Evolutionary conservation across 2,329 filamentous ascomycete genomes (phyloP).

Genomic region (Pseudocercospora eumusae): DNA sequence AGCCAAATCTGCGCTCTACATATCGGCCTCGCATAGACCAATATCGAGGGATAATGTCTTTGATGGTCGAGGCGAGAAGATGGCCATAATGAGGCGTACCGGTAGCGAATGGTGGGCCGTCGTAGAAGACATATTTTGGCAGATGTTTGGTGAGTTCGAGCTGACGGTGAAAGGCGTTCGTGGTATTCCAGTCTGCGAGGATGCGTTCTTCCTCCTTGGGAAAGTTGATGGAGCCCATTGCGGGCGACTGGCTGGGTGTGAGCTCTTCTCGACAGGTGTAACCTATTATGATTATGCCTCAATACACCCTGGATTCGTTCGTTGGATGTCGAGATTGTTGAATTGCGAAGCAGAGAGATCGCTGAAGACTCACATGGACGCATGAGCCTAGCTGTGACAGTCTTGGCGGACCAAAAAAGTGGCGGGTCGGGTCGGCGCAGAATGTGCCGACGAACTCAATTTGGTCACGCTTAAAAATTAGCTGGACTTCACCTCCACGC

Average conservation of each 20-base stretch:
- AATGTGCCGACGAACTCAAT: not conserved
- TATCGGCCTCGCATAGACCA: constrained; percentile 97
- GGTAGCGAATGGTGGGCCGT: constrained; percentile 62
- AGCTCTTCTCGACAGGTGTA: not conserved
- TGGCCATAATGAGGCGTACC: constrained; percentile 71
- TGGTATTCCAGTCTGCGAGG: constrained; percentile 85
- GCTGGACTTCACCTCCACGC: not conserved
- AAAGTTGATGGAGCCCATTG: constrained; percentile 67
- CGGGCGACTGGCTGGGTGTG: constrained; percentile 22
- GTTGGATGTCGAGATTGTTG: not conserved
- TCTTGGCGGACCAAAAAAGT: constrained; percentile 9
- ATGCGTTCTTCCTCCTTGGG: constrained; percentile 85
- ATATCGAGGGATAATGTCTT: constrained; percentile 94
- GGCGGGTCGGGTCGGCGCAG: constrained; percentile 11
- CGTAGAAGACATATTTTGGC: constrained; percentile 88
- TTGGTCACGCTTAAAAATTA: not conserved
- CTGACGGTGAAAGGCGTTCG: constrained; percentile 86
- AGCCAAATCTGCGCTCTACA: constrained; percentile 89
- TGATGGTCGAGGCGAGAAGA: constrained; percentile 88
- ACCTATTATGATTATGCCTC: no score
- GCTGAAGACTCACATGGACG: not conserved
- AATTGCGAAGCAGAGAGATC: not conserved
- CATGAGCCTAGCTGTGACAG: constrained; percentile 8
- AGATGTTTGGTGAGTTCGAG: constrained; percentile 81
- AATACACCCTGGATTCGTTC: not conserved